Percentiles rank a stretch among this genome's conserved stretches.
phyloP scores from a whole-genome alignment of 2,329 filamentous ascomycete genomes.

The Pleurostoma richardsiae region DNA sequence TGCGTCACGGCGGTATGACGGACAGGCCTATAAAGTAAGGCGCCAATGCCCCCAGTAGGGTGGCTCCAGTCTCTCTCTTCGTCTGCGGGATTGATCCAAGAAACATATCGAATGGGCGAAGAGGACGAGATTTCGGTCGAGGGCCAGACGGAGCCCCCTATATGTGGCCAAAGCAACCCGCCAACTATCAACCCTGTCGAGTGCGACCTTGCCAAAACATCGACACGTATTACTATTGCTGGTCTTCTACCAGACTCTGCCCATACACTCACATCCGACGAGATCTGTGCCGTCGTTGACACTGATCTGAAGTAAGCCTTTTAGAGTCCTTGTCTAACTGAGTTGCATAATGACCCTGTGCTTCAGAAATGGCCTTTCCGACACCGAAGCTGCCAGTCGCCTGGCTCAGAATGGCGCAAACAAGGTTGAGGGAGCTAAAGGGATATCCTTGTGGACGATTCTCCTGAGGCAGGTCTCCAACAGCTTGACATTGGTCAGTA shows the following conservation, averaged over 20 bases:
- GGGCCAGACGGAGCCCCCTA: constrained; percentile 23
- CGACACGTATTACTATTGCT: constrained; percentile 6
- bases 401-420: constrained; percentile 64
- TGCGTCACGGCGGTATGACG: background rate
- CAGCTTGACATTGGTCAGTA: constrained; percentile 58
- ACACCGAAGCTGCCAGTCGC: constrained; percentile 58
- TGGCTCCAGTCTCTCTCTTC: background rate
- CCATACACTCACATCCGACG: constrained; percentile 15
- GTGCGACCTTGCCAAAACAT: constrained; percentile 5
- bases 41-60: background rate
- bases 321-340: background rate
- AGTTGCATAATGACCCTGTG: background rate
- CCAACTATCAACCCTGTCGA: constrained; percentile 3
- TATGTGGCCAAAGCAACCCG: constrained; percentile 19
- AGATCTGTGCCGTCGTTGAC: constrained; percentile 14
- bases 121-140: constrained; percentile 20
- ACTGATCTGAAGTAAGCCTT: constrained; percentile 15
- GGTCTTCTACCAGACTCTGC: constrained; percentile 20
- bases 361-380: constrained; percentile 53
- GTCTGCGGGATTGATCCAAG: background rate
- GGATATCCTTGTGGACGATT: constrained; percentile 69
- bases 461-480: constrained; percentile 73
- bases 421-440: constrained; percentile 65
- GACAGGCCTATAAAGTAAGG: background rate
- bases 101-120: constrained; percentile 18